Conservation (phyloP, 1,139 yeast genomes). For the Magnusiomyces ingens region DNA sequence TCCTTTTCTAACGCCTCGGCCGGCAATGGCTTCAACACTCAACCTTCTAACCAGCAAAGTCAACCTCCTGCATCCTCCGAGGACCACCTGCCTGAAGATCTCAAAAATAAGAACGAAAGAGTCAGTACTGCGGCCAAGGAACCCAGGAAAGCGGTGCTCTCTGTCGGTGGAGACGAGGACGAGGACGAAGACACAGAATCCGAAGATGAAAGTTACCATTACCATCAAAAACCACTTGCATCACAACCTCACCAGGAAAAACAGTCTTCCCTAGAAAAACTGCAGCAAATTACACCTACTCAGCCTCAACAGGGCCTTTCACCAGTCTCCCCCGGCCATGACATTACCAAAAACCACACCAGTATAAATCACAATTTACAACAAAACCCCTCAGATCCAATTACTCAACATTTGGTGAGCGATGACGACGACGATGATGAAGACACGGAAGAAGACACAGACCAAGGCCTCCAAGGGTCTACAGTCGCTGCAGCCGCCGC, state of each 20-base stretch:
- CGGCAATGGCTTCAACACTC: background rate
- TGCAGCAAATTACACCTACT: background rate
- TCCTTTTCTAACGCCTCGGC: background rate
- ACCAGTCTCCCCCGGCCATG: background rate
- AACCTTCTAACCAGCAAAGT: background rate
- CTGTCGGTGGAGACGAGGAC: constrained; percentile 14
- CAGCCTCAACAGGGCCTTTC: background rate
- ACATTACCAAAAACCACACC: background rate
- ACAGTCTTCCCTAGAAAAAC: background rate
- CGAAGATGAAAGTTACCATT: background rate
- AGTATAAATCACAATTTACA: background rate
- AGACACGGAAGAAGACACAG: constrained; percentile 19
- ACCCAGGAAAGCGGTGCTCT: background rate
- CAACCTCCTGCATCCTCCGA: background rate
- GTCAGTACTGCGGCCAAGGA: background rate
- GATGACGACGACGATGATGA: constrained; percentile 33
- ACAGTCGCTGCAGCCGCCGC: no score
- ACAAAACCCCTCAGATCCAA: background rate
- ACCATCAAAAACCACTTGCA: no score
- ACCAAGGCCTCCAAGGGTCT: constrained; percentile 14
- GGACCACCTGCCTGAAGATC: background rate
- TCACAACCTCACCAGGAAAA: no score
- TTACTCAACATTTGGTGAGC: constrained; percentile 19
- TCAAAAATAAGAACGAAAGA: background rate
- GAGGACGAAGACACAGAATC: constrained; percentile 33